Evolutionary conservation across 495 filamentous ascomycete genomes (phyloP), one percentile per base, ranked within the genome.

Genomic region (Aspergillus mulundensis): DNA sequence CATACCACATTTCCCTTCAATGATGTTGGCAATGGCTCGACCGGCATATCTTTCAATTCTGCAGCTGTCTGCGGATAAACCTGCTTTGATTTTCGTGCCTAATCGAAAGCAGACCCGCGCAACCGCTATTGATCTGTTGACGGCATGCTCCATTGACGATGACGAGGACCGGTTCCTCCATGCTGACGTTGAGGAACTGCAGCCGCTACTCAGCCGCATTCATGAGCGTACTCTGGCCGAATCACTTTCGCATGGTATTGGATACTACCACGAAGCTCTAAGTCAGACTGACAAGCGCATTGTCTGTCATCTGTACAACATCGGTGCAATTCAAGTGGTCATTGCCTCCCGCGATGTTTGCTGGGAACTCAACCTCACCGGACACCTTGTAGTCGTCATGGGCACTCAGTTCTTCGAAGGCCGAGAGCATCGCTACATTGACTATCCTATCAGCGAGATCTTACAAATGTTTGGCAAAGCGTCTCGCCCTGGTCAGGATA

Each of bases 391-490:
- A 7, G 83, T 97, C 34, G 86, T 97, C 20, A 97, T 97, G 95
- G 91, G 90, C 19, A 99, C 95, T n/a, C 95, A 97, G 65, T 99
- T 91, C 71, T 99, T 92, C 53, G 94, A 99, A 59, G 94, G 94
- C 16, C 84, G 90, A 56, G 95, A 99, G 66, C 94, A 99, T 73
- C 87, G 94, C 19, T 99, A 99, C 71, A 86, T 97, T 58, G 94
- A 99, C 71, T 97, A 97, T 65, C 88, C 92, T 2, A 83, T 97
- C 57, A 92, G 87, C 64, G 94, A 99, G 66, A 81, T 99, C n/a
- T 76, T 99, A n/a, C 95, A 99, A 63, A 99, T 99, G 95, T 96
- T 97, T 57, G 94, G 94, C 61, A 95, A 91, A 68, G 90, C 94
- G 23, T 84, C 88, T 25, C 87, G 91, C 50, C 79, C 90, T 6